Evolutionary conservation across 345 rosid genomes (phyloP).

Genomic region (Syzygium aromaticum): DNA sequence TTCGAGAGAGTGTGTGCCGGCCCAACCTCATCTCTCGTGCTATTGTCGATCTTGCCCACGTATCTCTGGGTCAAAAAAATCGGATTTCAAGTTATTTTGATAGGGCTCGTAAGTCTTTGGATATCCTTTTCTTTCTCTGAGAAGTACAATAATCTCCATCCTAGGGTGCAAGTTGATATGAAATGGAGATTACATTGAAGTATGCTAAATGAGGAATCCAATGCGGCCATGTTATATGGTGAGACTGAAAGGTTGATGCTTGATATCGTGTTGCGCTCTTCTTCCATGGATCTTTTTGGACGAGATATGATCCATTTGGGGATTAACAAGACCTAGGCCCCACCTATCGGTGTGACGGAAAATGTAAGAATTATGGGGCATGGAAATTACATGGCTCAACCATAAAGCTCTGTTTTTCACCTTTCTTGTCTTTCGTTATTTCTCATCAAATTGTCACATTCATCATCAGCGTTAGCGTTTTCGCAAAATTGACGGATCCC

Average conservation of each 20-base stretch:
- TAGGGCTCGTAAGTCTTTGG: not conserved
- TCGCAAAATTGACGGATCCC: not conserved
- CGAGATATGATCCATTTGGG: not conserved
- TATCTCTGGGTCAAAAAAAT: too few species aligned
- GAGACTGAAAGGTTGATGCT: not conserved
- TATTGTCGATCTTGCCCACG: too few species aligned
- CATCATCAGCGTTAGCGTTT: not conserved
- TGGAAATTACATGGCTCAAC: not conserved
- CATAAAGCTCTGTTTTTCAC: not conserved
- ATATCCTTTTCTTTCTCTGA: not conserved
- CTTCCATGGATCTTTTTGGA: not conserved
- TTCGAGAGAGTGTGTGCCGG: not conserved
- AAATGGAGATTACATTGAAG: not conserved
- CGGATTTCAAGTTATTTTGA: too few species aligned
- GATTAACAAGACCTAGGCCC: not conserved
- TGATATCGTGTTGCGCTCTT: not conserved
- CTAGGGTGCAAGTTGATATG: not conserved
- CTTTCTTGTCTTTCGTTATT: not conserved
- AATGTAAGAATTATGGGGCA: not conserved
- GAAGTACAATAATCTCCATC: not conserved
- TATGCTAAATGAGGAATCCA: not conserved
- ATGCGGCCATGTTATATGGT: not conserved
- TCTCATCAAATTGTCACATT: not conserved
- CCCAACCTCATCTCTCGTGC: not conserved
- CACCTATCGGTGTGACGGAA: not conserved